Conservation (phyloP, 441 rosid genomes). For the Croton setiger region DNA sequence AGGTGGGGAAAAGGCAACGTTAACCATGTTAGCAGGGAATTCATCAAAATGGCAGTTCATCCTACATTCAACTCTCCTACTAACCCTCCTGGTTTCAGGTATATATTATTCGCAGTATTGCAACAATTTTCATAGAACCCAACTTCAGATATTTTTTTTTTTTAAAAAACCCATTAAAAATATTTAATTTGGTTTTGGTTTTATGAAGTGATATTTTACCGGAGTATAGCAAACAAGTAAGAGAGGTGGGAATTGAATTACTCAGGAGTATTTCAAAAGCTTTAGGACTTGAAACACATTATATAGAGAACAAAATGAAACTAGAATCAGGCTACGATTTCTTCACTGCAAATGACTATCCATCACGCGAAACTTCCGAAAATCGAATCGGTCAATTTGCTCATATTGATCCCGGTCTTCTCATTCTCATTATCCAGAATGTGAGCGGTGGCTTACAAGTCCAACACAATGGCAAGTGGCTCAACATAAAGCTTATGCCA, state of each 20-base stretch:
- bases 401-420: slow-evolving; percentile 17
- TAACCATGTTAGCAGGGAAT: slow-evolving; percentile 16
- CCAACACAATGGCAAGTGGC: slow-evolving; percentile 20
- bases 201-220: slow-evolving; percentile 2
- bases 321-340: slow-evolving; percentile 14
- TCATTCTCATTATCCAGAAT: slow-evolving; percentile 14
- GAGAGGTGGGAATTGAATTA: slow-evolving; percentile 16
- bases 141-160: too few relatives aligned
- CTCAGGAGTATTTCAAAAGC: slow-evolving; percentile 15
- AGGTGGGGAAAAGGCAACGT: slow-evolving; percentile 8
- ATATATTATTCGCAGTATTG: background rate
- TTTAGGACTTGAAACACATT: slow-evolving; percentile 8
- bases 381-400: slow-evolving; percentile 18
- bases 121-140: background rate
- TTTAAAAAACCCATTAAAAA: too few relatives aligned
- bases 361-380: slow-evolving; percentile 13
- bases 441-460: slow-evolving; percentile 23
- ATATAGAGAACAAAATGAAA: slow-evolving; percentile 17
- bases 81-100: slow-evolving; percentile 10
- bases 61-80: slow-evolving; percentile 19
- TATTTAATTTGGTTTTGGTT: background rate
- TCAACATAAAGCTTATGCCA: slow-evolving; percentile 11
- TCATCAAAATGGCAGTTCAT: slow-evolving; percentile 11
- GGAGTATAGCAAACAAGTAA: slow-evolving; percentile 10
- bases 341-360: slow-evolving; percentile 19